phyloP scores from a whole-genome alignment of 108 stramenopile genomes.

The Aureococcus anophagefferens region DNA sequence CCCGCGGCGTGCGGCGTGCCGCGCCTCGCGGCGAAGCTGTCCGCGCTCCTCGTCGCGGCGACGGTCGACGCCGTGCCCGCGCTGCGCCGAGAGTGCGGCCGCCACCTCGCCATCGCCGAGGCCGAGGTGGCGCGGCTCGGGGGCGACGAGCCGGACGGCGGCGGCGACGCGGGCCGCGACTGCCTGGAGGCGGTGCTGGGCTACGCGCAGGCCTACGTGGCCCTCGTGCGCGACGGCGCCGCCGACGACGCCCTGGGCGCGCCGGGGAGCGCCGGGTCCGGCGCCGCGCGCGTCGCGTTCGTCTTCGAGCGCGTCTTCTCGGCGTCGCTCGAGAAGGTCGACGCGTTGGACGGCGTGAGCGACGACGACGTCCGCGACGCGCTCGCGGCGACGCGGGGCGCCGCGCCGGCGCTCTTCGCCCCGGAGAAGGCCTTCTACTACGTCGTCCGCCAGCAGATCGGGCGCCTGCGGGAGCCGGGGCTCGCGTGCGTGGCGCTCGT shows the following conservation, averaged over 20 bases:
- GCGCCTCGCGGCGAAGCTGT: slow-evolving; percentile 61
- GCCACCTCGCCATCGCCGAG: background rate
- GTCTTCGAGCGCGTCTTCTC: slow-evolving; percentile 46
- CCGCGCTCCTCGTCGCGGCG: background rate
- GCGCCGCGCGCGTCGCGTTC: slow-evolving; percentile 5
- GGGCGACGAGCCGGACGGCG: too few relatives aligned
- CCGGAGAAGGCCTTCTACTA: slow-evolving; percentile 93
- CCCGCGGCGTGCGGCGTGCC: slow-evolving; percentile 59
- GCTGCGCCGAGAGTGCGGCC: background rate
- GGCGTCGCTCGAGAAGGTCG: slow-evolving; percentile 64
- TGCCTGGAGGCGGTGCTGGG: too few relatives aligned
- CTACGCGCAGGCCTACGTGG: too few relatives aligned
- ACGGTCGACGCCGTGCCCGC: background rate
- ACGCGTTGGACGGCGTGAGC: slow-evolving; percentile 82
- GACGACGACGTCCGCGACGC: slow-evolving; percentile 95
- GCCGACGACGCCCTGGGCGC: too few relatives aligned
- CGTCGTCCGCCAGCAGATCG: slow-evolving; percentile 80
- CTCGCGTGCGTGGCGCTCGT: slow-evolving; percentile 88
- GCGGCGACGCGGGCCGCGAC: too few relatives aligned
- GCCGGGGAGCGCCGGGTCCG: background rate
- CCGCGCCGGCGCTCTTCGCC: slow-evolving; percentile 85
- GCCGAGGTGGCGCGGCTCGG: background rate
- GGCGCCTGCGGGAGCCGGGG: slow-evolving; percentile 81
- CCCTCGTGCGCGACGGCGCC: too few relatives aligned
- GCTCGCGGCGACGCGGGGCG: slow-evolving; percentile 87